A percentile compares a stretch with the other conserved stretches of the same genome.
Evolutionary conservation across 805 yeast genomes (phyloP).

Genomic region (Ogataea pilisensis): DNA sequence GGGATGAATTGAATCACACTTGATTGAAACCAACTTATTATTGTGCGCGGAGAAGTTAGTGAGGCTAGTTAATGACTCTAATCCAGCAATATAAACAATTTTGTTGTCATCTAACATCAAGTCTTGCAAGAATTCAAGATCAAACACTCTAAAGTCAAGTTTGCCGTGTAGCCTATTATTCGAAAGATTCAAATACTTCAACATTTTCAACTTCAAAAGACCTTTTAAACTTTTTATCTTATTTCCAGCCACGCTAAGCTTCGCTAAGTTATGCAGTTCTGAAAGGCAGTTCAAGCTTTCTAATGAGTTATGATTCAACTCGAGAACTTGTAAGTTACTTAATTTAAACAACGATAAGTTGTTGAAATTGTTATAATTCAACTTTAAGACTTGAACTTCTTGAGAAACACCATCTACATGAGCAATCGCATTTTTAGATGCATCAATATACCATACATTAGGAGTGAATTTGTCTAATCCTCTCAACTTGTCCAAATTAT

Average conservation of each 20-base stretch:
- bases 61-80: slow-evolving; percentile 35
- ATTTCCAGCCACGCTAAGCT: slow-evolving; percentile 37
- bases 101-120: slow-evolving; percentile 40
- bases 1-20: slow-evolving; percentile 17
- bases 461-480: slow-evolving; percentile 45
- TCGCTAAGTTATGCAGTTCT: slow-evolving; percentile 38
- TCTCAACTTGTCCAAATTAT: slow-evolving; percentile 37
- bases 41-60: slow-evolving; percentile 39
- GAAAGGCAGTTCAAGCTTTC: slow-evolving; percentile 34
- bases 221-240: slow-evolving; percentile 34
- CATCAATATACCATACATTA: slow-evolving; percentile 34
- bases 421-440: slow-evolving; percentile 38
- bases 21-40: slow-evolving; percentile 33
- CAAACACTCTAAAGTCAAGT: slow-evolving; percentile 33
- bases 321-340: slow-evolving; percentile 39
- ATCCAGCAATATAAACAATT: slow-evolving; percentile 31
- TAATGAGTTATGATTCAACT: slow-evolving; percentile 37
- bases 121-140: slow-evolving; percentile 39
- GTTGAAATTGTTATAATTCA: slow-evolving; percentile 37
- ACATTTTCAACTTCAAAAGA: slow-evolving; percentile 35
- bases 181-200: slow-evolving; percentile 38
- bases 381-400: slow-evolving; percentile 33
- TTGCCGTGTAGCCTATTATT: slow-evolving; percentile 37
- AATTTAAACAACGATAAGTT: slow-evolving; percentile 40
- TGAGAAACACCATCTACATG: slow-evolving; percentile 45